Evolutionary conservation across 768 basidiomycete genomes (phyloP).

Genomic region (Mycena belliarum): DNA sequence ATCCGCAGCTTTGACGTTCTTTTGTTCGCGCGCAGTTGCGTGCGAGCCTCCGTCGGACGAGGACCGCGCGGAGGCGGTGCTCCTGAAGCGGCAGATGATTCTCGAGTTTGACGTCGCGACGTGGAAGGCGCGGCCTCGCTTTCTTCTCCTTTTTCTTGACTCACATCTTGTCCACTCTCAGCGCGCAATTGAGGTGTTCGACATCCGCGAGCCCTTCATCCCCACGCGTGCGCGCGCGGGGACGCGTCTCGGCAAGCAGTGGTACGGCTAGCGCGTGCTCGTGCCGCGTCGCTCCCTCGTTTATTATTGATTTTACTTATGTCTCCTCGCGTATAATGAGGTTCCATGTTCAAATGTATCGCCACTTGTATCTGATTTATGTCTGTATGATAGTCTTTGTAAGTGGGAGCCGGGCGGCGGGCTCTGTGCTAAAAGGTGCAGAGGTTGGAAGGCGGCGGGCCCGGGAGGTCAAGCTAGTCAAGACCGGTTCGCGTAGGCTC

Average conservation of each 20-base stretch:
- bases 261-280: slow-evolving; percentile 6
- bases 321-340: too few species aligned
- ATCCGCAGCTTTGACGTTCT: neutral
- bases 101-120: slow-evolving; percentile 89
- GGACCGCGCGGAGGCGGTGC: slow-evolving; percentile 50
- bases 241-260: slow-evolving; percentile 1
- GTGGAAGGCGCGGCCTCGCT: slow-evolving; percentile 69
- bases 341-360: too few species aligned
- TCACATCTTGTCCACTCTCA: slow-evolving; percentile 33
- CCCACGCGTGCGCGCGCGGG: slow-evolving; percentile 1
- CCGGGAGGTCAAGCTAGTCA: too few species aligned
- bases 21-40: slow-evolving; percentile 41
- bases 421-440: too few species aligned
- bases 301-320: too few species aligned
- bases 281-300: too few species aligned
- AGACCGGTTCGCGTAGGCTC: too few species aligned
- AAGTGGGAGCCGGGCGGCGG: too few species aligned
- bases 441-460: too few species aligned
- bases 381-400: too few species aligned
- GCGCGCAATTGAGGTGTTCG: slow-evolving; percentile 65
- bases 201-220: neutral
- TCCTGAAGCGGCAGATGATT: slow-evolving; percentile 81
- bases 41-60: slow-evolving; percentile 65
- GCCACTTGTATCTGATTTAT: too few species aligned
- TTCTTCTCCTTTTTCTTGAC: neutral